Evolutionary conservation across 495 filamentous ascomycete genomes (phyloP), one percentile per base, ranked within the genome.

Genomic region (Penicillium cinerascens): DNA sequence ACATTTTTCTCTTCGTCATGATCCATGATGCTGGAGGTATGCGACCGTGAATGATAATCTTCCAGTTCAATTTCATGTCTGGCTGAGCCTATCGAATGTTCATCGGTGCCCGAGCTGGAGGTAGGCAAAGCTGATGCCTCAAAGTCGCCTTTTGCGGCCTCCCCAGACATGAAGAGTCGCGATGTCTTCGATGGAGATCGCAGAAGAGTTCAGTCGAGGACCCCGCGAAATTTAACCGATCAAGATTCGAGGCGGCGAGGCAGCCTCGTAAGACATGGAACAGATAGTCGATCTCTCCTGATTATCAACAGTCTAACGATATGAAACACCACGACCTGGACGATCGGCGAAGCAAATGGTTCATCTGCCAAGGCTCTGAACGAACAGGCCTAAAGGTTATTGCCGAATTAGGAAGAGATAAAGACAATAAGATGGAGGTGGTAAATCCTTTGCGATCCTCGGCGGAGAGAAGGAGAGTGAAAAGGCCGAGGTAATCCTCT

Each of bases 1-100:
- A 51, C 58, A 23, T 64, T 54, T 42, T 66, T 63, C 6, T 59
- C 61, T 26, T 62, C 57, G 7, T 52, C 53, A 5, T 39, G 41
- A 7, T 13, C 20, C 8, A 15, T 29, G 22, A 58, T 51, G 25
- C 46, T 60, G 9, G 59, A 63, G 11, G 16, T 18, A n/a, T 25
- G 48, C 6, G 58, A 64, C 33, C 36, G 55, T 2, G 54, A 42
- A 8, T 56, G 46, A 4, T 23, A 25, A 15, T 52, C 51, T 17
- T 56, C 48, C 2, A 61, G 38, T 26, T 46, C 56, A 2, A 45
- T 20, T 22, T 52, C 29, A 25, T 17, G 26, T 0, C 49, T 38
- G 13, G 16, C 45, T 23, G 22, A 33, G 20, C 16, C 22, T 17
- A 35, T 41, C 6, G 47, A 49, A 49, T 55, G 48, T 2, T 49